These are phyloP conservation scores for Capsicum rhomboideum DNA, from an alignment of 257 asterid species.

Conservation along the genomic window DNA sequence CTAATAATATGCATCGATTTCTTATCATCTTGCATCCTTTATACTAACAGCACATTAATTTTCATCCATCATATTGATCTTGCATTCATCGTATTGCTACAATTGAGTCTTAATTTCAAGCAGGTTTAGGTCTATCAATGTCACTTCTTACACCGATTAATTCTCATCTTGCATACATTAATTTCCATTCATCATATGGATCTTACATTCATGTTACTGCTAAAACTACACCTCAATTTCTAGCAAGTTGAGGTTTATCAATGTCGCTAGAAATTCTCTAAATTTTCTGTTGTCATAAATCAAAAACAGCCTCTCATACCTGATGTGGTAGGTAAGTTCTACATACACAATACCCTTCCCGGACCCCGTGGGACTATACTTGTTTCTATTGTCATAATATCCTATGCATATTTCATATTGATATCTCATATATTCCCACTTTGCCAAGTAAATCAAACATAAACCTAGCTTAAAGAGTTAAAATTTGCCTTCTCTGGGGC, in stretches of 20 bases:
- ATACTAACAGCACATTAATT: background rate
- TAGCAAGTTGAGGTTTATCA: background rate
- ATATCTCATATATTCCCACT: background rate
- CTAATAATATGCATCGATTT: background rate
- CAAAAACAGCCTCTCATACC: no score
- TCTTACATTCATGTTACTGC: background rate
- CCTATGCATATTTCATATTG: background rate
- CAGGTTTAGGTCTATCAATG: background rate
- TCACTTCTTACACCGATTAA: background rate
- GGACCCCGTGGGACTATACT: no score
- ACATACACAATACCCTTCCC: no score
- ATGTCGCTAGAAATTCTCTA: no score
- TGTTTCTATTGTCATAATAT: background rate
- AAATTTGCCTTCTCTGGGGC: background rate
- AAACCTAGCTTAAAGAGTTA: background rate
- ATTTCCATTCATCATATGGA: background rate
- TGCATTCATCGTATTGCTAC: background rate
- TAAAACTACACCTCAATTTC: background rate
- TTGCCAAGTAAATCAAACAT: background rate
- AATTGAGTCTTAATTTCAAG: background rate
- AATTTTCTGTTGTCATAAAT: background rate
- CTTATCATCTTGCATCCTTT: background rate
- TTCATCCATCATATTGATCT: no score
- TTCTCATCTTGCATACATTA: background rate
- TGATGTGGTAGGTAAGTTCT: no score